Evolutionary conservation across 2,329 filamentous ascomycete genomes (phyloP), one percentile per base, ranked within the genome.

Genomic region (Blumeriella jaapii): DNA sequence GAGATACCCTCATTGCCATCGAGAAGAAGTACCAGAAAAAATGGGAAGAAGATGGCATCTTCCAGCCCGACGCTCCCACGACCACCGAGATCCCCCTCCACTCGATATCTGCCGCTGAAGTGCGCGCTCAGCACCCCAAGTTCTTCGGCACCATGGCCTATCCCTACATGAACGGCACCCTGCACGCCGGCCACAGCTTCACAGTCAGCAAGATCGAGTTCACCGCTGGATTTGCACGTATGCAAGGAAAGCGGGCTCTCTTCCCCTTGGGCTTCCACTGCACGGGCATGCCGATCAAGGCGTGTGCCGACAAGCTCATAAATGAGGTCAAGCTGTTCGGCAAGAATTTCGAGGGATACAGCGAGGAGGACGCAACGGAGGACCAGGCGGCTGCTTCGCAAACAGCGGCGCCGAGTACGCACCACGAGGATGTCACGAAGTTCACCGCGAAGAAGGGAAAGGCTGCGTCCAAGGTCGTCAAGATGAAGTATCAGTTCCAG

Each of bases 211-310:
- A 98, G 62, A 77, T 94, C 51, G 91, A 98, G 62, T 98, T 96
- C 59, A 79, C 78, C 39, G 74, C 81, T 15, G 85, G 89, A 27
- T 87, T 85, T 55, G 79, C 82, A 29, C 72, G 89, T 37, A 93
- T 96, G 84, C 75, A 86, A 58, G 91, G 91, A 54, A 89, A 89
- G 67, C 71, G 80, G 34, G 70, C 79, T 38, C 67, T 96, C 34
- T 95, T 91, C 58, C 91, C 91, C 38, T 79, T 91, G 55, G 91
- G 89, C 19, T 98, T 86, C 65, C 91, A 98, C 67, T 85, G 82
- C 63, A 96, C 89, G 0, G 91, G 91, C 51, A 93, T 98, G 80
- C 86, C 87, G 29, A 98, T 98, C 67, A 95, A 95, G 63, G 87
- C 91, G 5, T 93, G 84, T 54, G 86, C 91, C 36, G 89, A 98